phyloP scores from a whole-genome alignment of 192 early-diverging fungal genomes.

The Chytriomyces sp. region DNA sequence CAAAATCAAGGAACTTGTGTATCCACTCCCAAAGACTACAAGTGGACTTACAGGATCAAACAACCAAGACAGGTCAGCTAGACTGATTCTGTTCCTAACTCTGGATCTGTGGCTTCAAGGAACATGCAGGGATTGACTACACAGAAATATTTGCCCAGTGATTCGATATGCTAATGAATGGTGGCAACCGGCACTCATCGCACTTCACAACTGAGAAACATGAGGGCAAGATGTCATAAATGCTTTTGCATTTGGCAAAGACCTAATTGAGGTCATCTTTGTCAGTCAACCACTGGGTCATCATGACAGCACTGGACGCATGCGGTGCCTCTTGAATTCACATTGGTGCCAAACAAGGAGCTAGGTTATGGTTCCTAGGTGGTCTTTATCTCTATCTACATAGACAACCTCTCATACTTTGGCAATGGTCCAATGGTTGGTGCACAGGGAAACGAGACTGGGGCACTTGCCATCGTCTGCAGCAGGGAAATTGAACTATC shows the following conservation, averaged over 20 bases:
- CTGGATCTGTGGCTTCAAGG: background rate
- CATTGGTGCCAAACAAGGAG: background rate
- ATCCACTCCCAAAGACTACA: background rate
- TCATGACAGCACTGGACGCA: too few relatives aligned
- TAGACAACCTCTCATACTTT: background rate
- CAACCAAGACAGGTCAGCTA: background rate
- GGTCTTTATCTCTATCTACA: background rate
- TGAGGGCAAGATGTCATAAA: background rate
- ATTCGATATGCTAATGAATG: background rate
- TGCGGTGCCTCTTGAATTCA: background rate
- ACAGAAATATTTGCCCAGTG: background rate
- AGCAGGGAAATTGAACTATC: background rate
- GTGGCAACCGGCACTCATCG: background rate
- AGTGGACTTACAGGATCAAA: background rate
- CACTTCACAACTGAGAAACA: background rate
- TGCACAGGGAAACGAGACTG: background rate
- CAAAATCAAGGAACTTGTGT: background rate
- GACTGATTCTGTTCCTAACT: background rate
- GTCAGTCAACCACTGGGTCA: background rate
- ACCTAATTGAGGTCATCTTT: background rate
- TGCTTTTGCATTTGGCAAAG: background rate
- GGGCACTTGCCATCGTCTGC: background rate
- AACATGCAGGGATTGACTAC: background rate
- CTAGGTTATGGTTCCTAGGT: background rate
- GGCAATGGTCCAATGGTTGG: background rate